Conservation (phyloP, 2,329 filamentous ascomycete species). For the Colletotrichum karsti region DNA sequence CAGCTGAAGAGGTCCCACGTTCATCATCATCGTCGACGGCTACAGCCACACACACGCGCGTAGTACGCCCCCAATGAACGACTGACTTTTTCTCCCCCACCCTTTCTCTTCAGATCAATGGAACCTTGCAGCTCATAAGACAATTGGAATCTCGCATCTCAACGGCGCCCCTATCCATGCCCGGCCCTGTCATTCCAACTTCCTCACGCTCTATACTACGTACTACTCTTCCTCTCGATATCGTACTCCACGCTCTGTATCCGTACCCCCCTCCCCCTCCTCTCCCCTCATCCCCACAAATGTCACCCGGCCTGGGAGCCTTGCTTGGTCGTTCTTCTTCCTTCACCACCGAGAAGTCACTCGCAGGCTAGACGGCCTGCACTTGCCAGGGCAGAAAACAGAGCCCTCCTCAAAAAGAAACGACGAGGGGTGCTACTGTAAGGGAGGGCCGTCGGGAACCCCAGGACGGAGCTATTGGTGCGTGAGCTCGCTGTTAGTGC, state of each 20-base stretch:
- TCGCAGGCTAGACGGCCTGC: slow-evolving; percentile 8
- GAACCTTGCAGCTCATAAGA: slow-evolving; percentile 30
- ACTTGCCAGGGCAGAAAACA: slow-evolving; percentile 22
- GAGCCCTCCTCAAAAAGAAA: slow-evolving; percentile 30
- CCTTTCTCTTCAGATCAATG: slow-evolving; percentile 28
- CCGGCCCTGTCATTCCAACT: neutral
- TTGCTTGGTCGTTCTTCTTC: slow-evolving; percentile 18
- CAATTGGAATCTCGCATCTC: slow-evolving; percentile 31
- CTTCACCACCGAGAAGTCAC: slow-evolving; percentile 21
- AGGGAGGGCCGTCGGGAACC: slow-evolving; percentile 28
- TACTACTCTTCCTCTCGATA: neutral
- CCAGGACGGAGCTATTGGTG: slow-evolving; percentile 29
- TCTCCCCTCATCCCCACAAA: slow-evolving; percentile 27
- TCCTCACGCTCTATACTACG: neutral
- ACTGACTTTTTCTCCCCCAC: slow-evolving; percentile 22
- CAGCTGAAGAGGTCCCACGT: slow-evolving; percentile 15
- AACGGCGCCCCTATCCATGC: slow-evolving; percentile 29
- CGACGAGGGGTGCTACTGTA: slow-evolving; percentile 29
- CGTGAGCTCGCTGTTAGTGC: slow-evolving; percentile 30
- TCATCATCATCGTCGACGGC: slow-evolving; percentile 16
- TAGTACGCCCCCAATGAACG: slow-evolving; percentile 10
- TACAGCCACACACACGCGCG: slow-evolving; percentile 20
- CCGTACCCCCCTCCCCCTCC: neutral
- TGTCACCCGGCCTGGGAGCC: slow-evolving; percentile 23
- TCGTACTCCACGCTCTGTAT: neutral